phyloP scores from a whole-genome alignment of 768 basidiomycete genomes.

The Tubosaeta sp. region DNA sequence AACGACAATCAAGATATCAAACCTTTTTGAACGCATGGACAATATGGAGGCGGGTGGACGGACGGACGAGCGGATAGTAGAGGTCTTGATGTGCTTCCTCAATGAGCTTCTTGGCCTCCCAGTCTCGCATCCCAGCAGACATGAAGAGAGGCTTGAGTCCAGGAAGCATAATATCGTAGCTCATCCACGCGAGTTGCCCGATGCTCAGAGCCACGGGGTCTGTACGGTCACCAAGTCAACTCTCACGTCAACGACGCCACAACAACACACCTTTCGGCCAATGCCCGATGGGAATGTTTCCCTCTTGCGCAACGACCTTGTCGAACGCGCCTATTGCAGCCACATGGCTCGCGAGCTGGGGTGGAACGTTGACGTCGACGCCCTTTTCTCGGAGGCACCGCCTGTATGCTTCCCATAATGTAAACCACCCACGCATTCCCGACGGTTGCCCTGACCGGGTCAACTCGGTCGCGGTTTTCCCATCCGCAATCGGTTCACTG shows the following conservation, averaged over 20 bases:
- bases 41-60: conserved; percentile 54
- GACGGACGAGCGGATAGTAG: conserved; percentile 51
- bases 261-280: conserved; percentile 53
- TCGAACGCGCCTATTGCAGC: conserved; percentile 50
- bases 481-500: conserved; percentile 46
- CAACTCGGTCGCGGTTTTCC: conserved; percentile 36
- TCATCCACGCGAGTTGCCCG: conserved; percentile 72
- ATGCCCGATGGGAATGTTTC: conserved; percentile 64
- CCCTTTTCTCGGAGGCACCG: conserved; percentile 47
- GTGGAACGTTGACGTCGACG: conserved; percentile 56
- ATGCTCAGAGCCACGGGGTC: conserved; percentile 58
- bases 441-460: conserved; percentile 30
- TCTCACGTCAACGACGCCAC: conserved; percentile 5
- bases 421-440: conserved; percentile 55
- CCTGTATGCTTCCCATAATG: conserved; percentile 61
- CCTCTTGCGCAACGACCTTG: conserved; percentile 49
- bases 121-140: conserved; percentile 47
- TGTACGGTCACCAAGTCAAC: conserved; percentile 22
- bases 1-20: conserved; percentile 1
- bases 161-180: conserved; percentile 61
- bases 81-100: conserved; percentile 62
- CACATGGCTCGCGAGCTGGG: conserved; percentile 49
- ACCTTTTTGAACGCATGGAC: conserved; percentile 46
- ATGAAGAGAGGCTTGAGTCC: conserved; percentile 60
- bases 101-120: conserved; percentile 52